Base-by-base conservation (phyloP, 345 rosid genomes). In the Bruguiera sexangula region DNA sequence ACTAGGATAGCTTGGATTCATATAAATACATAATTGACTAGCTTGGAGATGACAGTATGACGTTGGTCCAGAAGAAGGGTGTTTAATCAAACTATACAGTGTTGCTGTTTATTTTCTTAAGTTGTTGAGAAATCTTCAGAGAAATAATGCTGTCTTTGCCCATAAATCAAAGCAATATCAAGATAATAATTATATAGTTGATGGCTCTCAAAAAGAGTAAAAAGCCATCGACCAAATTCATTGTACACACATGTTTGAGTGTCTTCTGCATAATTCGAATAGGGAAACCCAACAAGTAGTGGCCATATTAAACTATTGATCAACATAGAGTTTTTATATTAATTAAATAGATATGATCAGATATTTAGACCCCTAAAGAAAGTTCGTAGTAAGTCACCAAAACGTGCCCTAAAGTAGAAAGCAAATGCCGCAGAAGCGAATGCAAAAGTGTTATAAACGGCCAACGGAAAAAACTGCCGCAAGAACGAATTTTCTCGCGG, bases 391-490 rank as follows among this genome's bases (percentile, higher is more conserved):
- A 0, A 26, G 60, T 22, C 59, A 6, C 58, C 11, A 54, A 62
- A 55, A 13, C 13, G 30, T 66, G 72, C 31, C 78, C 75, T 8
- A 70, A 73, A 76, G 69, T 30, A 37, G 73, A 82, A 77, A 52
- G 16, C 43, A 59, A 55, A 21, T 36, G 4, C n/a, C 66, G 46
- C 37, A 43, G 39, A 55, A 52, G 6, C 1, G 43, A 6, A n/a
- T 20, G 27, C 27, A 53, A 27, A 56, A 48, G 5, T 18, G 16
- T 13, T 16, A 51, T 1, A 31, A 24, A 48, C 36, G 48, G 27
- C 69, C 72, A 84, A 82, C 88, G 2, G 88, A 82, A 82, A 82
- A 63, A 85, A 85, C 88, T 77, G 86, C 79, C 84, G 66, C 63
- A 71, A 70, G 59, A 39, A 11, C 36, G 29, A 39, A 74, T 54